These are phyloP conservation scores for Diaporthe citri DNA, from an alignment of 2,329 filamentous ascomycete genomes.

Conservation along the genomic window DNA sequence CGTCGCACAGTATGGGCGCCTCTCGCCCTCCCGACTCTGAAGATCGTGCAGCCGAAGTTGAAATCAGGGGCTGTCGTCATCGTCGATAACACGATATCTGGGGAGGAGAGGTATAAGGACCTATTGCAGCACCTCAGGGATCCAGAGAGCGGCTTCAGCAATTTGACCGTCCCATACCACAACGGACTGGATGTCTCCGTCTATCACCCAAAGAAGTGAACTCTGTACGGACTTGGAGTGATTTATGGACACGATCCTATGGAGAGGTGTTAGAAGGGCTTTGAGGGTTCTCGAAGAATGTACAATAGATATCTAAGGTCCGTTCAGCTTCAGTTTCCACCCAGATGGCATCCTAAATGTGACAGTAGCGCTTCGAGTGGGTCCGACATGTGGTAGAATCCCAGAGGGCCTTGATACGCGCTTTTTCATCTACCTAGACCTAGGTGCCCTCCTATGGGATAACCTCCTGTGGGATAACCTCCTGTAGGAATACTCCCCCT, in stretches of 20 bases:
- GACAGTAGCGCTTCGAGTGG: no score
- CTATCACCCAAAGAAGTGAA: constrained; percentile 38
- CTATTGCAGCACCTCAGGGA: constrained; percentile 54
- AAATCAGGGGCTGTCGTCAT: constrained; percentile 55
- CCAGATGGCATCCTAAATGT: background rate
- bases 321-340: background rate
- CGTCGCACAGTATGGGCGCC: constrained; percentile 46
- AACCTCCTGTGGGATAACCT: no score
- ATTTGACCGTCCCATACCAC: constrained; percentile 42
- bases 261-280: background rate
- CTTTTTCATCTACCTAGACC: no score
- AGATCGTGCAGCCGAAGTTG: constrained; percentile 51
- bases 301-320: background rate
- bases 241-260: background rate
- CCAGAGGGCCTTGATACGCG: no score
- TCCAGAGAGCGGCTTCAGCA: constrained; percentile 56
- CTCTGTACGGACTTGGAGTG: background rate
- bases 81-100: constrained; percentile 52
- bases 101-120: constrained; percentile 53
- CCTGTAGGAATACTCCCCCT: no score
- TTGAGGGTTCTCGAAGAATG: background rate
- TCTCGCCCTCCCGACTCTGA: constrained; percentile 51
- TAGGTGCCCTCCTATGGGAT: no score
- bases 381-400: no score
- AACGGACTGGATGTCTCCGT: constrained; percentile 45